A percentile compares a stretch with the other conserved stretches of the same genome.
Conservation (phyloP, 139 green algal species). For the Diplosphaera chodatii region DNA sequence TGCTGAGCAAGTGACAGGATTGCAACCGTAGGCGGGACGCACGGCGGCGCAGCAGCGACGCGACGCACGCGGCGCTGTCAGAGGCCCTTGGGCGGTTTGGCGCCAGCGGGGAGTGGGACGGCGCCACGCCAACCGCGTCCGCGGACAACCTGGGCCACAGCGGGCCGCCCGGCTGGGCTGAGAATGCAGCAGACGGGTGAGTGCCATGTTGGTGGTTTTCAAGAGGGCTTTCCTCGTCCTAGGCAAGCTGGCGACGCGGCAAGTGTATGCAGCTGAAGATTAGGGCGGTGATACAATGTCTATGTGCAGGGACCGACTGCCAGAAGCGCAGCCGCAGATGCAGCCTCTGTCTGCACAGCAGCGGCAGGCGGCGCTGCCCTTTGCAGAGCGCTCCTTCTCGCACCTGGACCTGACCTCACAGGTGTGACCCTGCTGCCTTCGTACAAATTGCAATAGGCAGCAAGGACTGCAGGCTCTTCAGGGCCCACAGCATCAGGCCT, state of each 20-base stretch:
- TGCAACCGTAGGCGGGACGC: not conserved
- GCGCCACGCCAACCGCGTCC: not conserved
- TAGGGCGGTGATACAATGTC: no score
- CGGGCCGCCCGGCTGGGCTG: no score
- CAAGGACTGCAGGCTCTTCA: no score
- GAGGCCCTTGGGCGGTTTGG: not conserved
- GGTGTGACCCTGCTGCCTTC: no score
- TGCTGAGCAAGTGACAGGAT: not conserved
- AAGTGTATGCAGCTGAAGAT: no score
- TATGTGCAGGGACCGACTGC: not conserved
- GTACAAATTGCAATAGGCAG: no score
- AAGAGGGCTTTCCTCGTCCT: no score
- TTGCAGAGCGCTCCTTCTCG: slow-evolving; percentile 10
- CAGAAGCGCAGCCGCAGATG: slow-evolving; percentile 2
- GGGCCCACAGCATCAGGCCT: no score
- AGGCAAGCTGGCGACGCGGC: no score
- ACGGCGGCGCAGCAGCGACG: not conserved
- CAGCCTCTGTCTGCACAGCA: not conserved
- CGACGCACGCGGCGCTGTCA: not conserved
- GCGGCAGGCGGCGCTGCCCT: slow-evolving; percentile 7
- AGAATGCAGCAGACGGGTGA: no score
- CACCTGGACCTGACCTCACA: not conserved
- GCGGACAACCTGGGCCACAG: not conserved
- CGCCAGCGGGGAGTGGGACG: not conserved
- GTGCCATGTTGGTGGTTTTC: no score